Conservation (phyloP, 2,329 filamentous ascomycete species). For the Neoscytalidium dimidiatum region DNA sequence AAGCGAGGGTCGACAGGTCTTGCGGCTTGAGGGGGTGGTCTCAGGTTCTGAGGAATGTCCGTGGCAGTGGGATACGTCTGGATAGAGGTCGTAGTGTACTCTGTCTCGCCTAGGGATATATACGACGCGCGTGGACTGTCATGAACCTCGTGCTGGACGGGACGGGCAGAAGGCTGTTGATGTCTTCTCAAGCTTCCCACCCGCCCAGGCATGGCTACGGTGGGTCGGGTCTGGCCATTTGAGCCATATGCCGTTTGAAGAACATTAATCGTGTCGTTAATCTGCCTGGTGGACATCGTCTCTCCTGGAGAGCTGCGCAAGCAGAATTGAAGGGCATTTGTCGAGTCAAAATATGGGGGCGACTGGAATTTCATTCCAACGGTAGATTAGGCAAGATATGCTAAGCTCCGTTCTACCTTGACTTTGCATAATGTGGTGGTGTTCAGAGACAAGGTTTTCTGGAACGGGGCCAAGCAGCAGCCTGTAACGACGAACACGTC, state of each 20-base stretch:
- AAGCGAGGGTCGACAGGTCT: not conserved
- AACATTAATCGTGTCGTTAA: not conserved
- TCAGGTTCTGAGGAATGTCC: not conserved
- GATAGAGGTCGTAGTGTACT: not conserved
- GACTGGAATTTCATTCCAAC: not conserved
- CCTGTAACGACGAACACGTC: conserved; percentile 4
- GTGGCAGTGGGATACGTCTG: not conserved
- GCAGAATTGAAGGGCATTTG: not conserved
- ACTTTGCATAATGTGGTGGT: not conserved
- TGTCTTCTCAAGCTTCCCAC: not conserved
- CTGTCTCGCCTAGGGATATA: not conserved
- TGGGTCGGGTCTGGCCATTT: not conserved
- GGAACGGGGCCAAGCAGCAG: conserved; percentile 3
- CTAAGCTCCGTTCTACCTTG: not conserved
- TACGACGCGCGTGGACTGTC: conserved; percentile 13
- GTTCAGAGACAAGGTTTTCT: conserved; percentile 3
- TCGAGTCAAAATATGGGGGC: not conserved
- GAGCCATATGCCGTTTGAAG: not conserved
- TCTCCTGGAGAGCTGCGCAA: not conserved
- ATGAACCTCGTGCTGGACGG: not conserved
- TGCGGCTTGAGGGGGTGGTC: not conserved
- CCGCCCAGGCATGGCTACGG: conserved; percentile 3
- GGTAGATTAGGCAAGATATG: conserved; percentile 1
- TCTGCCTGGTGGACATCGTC: not conserved
- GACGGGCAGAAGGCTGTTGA: not conserved